Percentiles rank a stretch among this genome's conserved stretches.
phyloP scores from a whole-genome alignment of 208 protist genomes.

The Sergeia podlipaevii region DNA sequence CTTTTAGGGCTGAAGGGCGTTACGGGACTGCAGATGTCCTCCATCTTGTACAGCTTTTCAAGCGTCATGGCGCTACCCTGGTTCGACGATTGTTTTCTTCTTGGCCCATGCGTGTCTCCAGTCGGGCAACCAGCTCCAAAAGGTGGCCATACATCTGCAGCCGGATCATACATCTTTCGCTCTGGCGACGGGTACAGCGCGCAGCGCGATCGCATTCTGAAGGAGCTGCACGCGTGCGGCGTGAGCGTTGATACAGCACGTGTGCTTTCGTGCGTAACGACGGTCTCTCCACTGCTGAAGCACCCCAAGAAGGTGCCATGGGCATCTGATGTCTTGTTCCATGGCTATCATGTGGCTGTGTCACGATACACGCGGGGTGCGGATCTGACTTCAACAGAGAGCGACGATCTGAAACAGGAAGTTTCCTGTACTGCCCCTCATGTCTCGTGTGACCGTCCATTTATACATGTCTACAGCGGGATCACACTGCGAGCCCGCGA shows the following conservation, averaged over 20 bases:
- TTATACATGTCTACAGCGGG: too few species aligned
- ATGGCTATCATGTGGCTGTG: conserved; percentile 46
- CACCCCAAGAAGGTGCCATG: conserved; percentile 29
- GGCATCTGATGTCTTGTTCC: conserved; percentile 29
- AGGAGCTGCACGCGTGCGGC: conserved; percentile 34
- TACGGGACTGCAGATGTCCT: conserved; percentile 36
- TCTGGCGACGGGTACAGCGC: conserved; percentile 24
- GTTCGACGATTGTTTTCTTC: conserved; percentile 61
- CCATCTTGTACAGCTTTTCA: conserved; percentile 64
- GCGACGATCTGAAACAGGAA: too few species aligned
- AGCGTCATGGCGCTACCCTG: conserved; percentile 67
- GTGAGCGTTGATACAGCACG: conserved; percentile 29
- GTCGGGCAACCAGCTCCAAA: conserved; percentile 9
- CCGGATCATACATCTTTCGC: background rate
- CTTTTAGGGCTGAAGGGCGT: background rate
- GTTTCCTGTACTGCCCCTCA: too few species aligned
- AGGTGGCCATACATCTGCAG: background rate
- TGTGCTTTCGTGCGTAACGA: conserved; percentile 64
- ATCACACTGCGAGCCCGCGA: too few species aligned
- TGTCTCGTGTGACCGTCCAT: too few species aligned
- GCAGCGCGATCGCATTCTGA: conserved; percentile 29
- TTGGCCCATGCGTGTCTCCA: conserved; percentile 55
- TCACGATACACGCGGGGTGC: too few species aligned
- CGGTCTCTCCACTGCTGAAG: conserved; percentile 41
- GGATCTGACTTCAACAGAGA: too few species aligned